These are phyloP conservation scores for Starmerella floricola DNA, from an alignment of 805 yeast species.

Conservation along the genomic window DNA sequence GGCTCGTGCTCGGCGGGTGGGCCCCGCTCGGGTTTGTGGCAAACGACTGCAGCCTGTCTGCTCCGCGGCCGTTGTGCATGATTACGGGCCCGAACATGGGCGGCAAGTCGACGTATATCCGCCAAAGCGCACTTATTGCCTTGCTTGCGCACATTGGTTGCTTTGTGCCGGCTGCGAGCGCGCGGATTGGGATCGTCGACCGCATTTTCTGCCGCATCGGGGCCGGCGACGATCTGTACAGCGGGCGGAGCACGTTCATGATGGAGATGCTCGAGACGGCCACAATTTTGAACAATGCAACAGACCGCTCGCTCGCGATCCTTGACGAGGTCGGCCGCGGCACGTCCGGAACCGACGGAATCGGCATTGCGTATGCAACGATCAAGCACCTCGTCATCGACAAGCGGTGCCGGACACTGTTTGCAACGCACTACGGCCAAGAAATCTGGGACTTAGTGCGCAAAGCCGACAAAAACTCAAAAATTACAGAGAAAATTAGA, in stretches of 20 bases:
- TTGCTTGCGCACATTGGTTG: constrained; percentile 69
- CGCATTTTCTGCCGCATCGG: constrained; percentile 71
- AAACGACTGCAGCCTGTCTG: constrained; percentile 32
- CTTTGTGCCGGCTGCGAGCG: constrained; percentile 54
- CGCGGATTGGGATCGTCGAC: constrained; percentile 60
- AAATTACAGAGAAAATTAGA: constrained; percentile 7
- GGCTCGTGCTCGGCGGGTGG: constrained; percentile 38
- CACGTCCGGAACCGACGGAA: constrained; percentile 73
- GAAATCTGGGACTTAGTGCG: constrained; percentile 38
- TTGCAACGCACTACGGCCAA: constrained; percentile 76
- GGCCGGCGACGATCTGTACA: constrained; percentile 60
- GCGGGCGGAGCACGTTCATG: constrained; percentile 83
- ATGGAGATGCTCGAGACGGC: constrained; percentile 84
- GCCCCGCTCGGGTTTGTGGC: constrained; percentile 35
- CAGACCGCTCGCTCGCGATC: constrained; percentile 56
- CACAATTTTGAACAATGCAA: constrained; percentile 51
- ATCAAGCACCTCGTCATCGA: constrained; percentile 41
- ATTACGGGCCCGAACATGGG: constrained; percentile 92
- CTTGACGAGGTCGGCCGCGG: constrained; percentile 88
- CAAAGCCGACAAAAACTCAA: constrained; percentile 2
- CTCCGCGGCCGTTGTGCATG: constrained; percentile 36
- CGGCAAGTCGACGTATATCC: constrained; percentile 66
- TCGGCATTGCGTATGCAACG: constrained; percentile 73
- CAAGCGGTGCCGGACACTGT: constrained; percentile 60
- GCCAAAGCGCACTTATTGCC: constrained; percentile 56